phyloP scores from a whole-genome alignment of 768 basidiomycete genomes.

The Psilocybe azurescens region DNA sequence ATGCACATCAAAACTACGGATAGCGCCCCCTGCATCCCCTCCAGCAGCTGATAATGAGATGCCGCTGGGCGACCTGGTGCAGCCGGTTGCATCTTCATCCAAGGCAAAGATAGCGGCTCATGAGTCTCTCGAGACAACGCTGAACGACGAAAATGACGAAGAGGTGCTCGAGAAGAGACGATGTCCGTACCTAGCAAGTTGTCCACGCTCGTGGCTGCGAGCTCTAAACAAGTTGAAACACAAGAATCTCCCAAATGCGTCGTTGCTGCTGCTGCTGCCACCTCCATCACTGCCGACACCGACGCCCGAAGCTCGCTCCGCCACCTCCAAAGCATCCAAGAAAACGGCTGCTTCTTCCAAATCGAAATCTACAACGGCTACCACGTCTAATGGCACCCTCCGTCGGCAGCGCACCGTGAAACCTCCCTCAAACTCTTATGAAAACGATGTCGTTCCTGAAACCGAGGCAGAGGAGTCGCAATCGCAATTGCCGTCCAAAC shows the following conservation, averaged over 20 bases:
- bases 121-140: neutral
- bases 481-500: conserved; percentile 19
- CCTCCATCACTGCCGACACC: neutral
- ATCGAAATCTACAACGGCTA: neutral
- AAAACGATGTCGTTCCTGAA: conserved; percentile 27
- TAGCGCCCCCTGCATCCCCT: conserved; percentile 62
- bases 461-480: conserved; percentile 27
- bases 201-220: neutral
- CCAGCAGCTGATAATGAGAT: conserved; percentile 24
- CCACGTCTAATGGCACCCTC: too few species aligned
- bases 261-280: too few species aligned
- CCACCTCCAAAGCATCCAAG: conserved; percentile 1
- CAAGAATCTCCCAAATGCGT: neutral
- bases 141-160: neutral
- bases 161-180: neutral
- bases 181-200: neutral
- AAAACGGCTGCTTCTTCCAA: conserved; percentile 3
- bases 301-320: neutral
- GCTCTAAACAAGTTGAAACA: neutral
- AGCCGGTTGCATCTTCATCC: neutral
- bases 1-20: conserved; percentile 86
- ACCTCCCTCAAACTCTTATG: conserved; percentile 5
- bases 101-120: neutral
- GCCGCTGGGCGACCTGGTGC: neutral
- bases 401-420: neutral